Base-by-base conservation (phyloP, 805 yeast genomes). In the Saccharomycopsis lassenensis region DNA sequence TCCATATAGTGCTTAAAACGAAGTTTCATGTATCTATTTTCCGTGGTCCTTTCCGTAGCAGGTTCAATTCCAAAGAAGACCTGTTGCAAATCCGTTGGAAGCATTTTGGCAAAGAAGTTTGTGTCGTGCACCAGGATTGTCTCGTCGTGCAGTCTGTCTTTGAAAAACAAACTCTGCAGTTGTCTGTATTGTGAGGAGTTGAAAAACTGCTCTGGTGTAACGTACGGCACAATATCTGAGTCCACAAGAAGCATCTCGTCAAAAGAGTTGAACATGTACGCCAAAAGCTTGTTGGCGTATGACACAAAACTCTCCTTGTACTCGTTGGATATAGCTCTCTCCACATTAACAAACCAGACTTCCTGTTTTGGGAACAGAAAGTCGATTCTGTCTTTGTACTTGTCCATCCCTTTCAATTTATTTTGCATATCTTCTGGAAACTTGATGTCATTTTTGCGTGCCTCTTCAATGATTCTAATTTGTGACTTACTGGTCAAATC, bases 181-280 rank as follows among this genome's bases (percentile, higher is more conserved):
- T 54, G 46, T 18, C 45, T 41, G 44, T 62, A 68, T 22, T 33
- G 50, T 47, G 45, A 32, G 49, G 39, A 17, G 47, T 47, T 40
- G 60, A 67, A 67, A 5, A 55, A 41, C 0, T 52, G 52, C 8
- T 57, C 49, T 2, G 65, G 57, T 5, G 52, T 44, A 29, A 59
- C 55, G 33, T 69, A 53, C 1, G 71, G 60, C 1, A 71, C 67
- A 1, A 65, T 56, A 43, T 67, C 75, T 2, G 76, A 74, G 46
- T 74, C 80, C n/a, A 74, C 38, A 19, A 73, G 54, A 7, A 74
- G 52, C 25, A 62, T 58, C 44, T 69, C 74, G 24, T 63, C 62
- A 46, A 71, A 72, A 6, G 74, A 63, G 33, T 49, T 57, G 52
- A 53, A 61, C 26, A 53, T 57, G 52, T 61, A 57, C 0, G 74